Evolutionary conservation across 177 flowering plant species (phyloP).

Genomic region (Tripterygium wilfordii): DNA sequence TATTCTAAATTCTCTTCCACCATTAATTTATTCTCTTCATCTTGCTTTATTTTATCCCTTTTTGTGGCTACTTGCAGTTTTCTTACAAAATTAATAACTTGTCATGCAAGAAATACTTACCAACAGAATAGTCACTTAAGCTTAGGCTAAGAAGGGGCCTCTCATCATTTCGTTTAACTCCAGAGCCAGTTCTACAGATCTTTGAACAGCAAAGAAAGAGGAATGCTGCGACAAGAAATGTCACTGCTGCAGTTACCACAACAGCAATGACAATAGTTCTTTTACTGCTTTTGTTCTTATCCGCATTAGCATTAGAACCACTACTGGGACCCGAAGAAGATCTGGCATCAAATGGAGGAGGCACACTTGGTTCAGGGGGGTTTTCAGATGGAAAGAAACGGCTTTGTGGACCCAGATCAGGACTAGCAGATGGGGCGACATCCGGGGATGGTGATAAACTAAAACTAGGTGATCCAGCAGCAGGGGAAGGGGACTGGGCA

Average conservation of each 20-base stretch:
- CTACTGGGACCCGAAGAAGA: conserved; percentile 21
- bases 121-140: conserved; percentile 61
- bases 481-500: too few species aligned
- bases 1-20: too few species aligned
- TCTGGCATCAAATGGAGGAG: conserved; percentile 15
- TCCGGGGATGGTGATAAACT: conserved; percentile 27
- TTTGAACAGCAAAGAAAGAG: conserved; percentile 48
- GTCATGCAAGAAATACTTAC: too few species aligned
- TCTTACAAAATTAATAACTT: too few species aligned
- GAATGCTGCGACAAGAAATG: conserved; percentile 46
- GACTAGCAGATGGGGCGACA: conserved; percentile 15
- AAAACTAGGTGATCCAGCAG: conserved; percentile 11
- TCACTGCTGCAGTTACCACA: conserved; percentile 63
- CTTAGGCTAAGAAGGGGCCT: conserved; percentile 83
- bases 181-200: conserved; percentile 27
- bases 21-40: too few species aligned
- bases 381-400: conserved; percentile 23
- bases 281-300: conserved; percentile 12
- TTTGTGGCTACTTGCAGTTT: too few species aligned
- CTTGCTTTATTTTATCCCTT: too few species aligned
- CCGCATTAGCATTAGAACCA: conserved; percentile 11
- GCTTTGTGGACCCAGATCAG: conserved; percentile 10
- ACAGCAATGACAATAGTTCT: conserved; percentile 57
- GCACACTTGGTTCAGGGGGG: conserved; percentile 9
- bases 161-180: conserved; percentile 61